Percentiles rank a stretch among this genome's conserved stretches.
Conservation (phyloP, 768 basidiomycete genomes). For the Calvatia gigantea region DNA sequence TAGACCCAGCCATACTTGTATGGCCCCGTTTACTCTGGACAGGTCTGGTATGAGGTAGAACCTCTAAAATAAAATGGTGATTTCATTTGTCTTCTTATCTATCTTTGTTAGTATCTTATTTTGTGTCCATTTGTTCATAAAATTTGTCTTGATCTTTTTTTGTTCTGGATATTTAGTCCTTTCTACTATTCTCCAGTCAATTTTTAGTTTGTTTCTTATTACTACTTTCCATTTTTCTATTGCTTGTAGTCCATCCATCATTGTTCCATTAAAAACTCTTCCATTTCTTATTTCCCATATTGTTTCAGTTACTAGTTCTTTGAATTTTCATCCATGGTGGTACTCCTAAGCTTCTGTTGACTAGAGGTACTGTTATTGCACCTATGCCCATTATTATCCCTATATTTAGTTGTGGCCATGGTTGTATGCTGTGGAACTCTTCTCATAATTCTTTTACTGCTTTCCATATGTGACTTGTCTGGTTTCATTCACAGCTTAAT, state of each 20-base stretch:
- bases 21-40: neutral
- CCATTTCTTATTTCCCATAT: slow-evolving; percentile 5
- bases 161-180: neutral
- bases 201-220: neutral
- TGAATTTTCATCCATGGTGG: neutral
- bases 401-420: neutral
- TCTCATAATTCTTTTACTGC: slow-evolving; percentile 10
- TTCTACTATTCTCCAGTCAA: neutral
- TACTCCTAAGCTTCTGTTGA: neutral
- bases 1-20: neutral
- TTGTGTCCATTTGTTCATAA: neutral
- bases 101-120: neutral
- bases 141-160: neutral
- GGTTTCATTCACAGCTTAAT: slow-evolving; percentile 4
- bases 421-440: neutral
- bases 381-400: neutral
- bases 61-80: neutral
- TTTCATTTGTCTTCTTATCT: neutral
- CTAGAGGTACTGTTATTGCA: neutral
- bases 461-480: slow-evolving; percentile 3
- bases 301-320: slow-evolving; percentile 5
- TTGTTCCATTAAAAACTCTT: neutral
- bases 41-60: neutral
- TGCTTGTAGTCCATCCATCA: neutral
- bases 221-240: neutral